Base-by-base conservation (phyloP, 2,329 filamentous ascomycete genomes). In the Paecilomyces niveus region DNA sequence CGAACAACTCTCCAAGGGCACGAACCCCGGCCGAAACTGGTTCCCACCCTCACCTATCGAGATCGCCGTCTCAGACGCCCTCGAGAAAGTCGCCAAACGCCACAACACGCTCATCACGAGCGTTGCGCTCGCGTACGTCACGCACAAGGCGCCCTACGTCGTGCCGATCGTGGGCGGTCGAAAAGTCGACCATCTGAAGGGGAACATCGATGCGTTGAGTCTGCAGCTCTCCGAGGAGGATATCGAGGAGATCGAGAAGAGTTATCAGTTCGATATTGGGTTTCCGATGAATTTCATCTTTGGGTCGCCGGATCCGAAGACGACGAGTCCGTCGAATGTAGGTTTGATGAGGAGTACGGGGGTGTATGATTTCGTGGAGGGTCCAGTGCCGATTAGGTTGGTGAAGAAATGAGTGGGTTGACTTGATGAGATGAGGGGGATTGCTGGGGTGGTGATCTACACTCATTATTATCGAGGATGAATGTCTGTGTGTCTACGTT, bases 121-220 rank as follows among this genome's bases (percentile, higher is more conserved):
- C 0, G 59, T 65, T 31, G 81, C 81, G 0, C 69, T 83, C 57
- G 80, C 81, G 7, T 84, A 83, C 61, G 75, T 83, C 11, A 73
- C 78, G 67, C 71, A 75, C 61, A 85, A 84, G 72, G 72, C 79
- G 0, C 76, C 77, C 0, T 76, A 83, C 60, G 81, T 84, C 21
- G 80, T 81, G 61, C 82, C 82, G 0, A 78, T 85, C 53, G 66
- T 84, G 10, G 83, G 82, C 1, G 79, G 79, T 0, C 71, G 81
- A 11, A 84, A 80, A 64, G 65, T 81, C 29, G 79, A 82, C 63
- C 81, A 85, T 57, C 65, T 84, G 9, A 66, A 76, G 57, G 75
- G 77, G 15, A 86, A 85, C 65, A 83, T 87, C 59, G 74, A 81
- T 64, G 83, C 82, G 0, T 65, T 87, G 57, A 74, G 67, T 3